Base-by-base conservation (phyloP, 306 rosid genomes). In the Pueraria montana region DNA sequence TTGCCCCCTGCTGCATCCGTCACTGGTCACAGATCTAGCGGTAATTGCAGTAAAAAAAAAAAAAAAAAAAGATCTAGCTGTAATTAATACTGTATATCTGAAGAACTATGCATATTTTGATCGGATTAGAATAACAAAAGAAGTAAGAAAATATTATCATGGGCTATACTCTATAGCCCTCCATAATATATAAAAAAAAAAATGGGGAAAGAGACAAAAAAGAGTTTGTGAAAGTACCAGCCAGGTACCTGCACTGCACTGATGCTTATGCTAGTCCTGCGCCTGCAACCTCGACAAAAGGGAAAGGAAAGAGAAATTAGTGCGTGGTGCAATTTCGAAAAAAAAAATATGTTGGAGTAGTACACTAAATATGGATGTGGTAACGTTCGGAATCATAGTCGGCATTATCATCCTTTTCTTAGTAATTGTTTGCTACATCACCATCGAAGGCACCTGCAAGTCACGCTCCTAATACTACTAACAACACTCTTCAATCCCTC, bases 361-460 rank as follows among this genome's bases (percentile, higher is more conserved):
- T 11, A 68, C 38, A 32, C 17, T 20, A 4, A 63, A 69, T 23
- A 93, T 91, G 99, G 99, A 93, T 86, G 90, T 89, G 0, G 61
- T 93, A 67, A 82, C 93, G 4, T 95, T 93, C 88, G 99, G 99
- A 45, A 82, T 93, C 24, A 95, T 93, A 87, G 67, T 95, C 76
- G 94, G 82, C 48, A 83, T 93, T 56, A 92, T 95, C 55, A 52
- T 95, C n/a, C 93, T 95, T 69, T 93, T 93, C 85, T 82, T 95
- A 34, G 55, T 26, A 4, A 71, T 81, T 23, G 93, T 95, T 52
- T 89, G 97, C 84, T 86, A 80, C 84, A 91, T 95, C 88, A 92
- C 97, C 40, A 91, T 95, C 30, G 90, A 93, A 83, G 99, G 99
- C 73, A 90, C 94, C 70, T 92, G 97, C 84, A 87, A 85, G 20